phyloP scores from a whole-genome alignment of 495 filamentous ascomycete species.

The Usnea hakonensis region DNA sequence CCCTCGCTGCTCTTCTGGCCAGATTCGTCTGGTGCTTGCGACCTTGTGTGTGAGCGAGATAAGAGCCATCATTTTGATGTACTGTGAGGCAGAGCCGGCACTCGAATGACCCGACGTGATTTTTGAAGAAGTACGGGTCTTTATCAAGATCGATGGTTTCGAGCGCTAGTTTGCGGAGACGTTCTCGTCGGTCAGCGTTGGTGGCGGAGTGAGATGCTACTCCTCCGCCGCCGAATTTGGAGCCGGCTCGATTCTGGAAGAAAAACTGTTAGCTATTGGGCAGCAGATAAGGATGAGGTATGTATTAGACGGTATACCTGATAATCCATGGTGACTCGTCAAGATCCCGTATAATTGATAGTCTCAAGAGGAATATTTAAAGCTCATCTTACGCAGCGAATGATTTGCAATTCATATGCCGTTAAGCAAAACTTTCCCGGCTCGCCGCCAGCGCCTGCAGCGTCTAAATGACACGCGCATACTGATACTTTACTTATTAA shows the following conservation, averaged over 20 bases:
- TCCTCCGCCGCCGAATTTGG: slow-evolving; percentile 96
- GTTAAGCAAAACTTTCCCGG: too few species aligned
- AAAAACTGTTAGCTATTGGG: slow-evolving; percentile 27
- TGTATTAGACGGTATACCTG: slow-evolving; percentile 36
- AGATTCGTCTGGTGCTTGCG: slow-evolving; percentile 99
- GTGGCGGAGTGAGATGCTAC: slow-evolving; percentile 88
- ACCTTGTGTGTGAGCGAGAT: slow-evolving; percentile 97
- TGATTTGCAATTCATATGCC: neutral
- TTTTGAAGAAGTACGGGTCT: slow-evolving; percentile 99
- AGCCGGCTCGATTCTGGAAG: slow-evolving; percentile 82
- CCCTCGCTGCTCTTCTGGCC: slow-evolving; percentile 86
- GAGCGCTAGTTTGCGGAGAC: slow-evolving; percentile 93
- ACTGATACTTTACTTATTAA: too few species aligned
- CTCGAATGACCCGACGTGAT: slow-evolving; percentile 97
- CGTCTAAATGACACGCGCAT: too few species aligned
- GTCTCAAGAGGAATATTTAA: neutral
- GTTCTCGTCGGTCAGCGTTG: slow-evolving; percentile 94
- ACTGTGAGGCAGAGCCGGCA: slow-evolving; percentile 96
- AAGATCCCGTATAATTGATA: too few species aligned
- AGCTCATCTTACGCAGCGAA: neutral
- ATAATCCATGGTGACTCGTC: slow-evolving; percentile 44
- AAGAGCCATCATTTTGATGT: slow-evolving; percentile 99
- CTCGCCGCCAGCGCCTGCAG: neutral
- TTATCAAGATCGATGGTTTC: slow-evolving; percentile 99
- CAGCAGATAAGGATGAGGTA: neutral